phyloP scores from a whole-genome alignment of 2,329 filamentous ascomycete species.

The Sporothrix dimorphospora region DNA sequence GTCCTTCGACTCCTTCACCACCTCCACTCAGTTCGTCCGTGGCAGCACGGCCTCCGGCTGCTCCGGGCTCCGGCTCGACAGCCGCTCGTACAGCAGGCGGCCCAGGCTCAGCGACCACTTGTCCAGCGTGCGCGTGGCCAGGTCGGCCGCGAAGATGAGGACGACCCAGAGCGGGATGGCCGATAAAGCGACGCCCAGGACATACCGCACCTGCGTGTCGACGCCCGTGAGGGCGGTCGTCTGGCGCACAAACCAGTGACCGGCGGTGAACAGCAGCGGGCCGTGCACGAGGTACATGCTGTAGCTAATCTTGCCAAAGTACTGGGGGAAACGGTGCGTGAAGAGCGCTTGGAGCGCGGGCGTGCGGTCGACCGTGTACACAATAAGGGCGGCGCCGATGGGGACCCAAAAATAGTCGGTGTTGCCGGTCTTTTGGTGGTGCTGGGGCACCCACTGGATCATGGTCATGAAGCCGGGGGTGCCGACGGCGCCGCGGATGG shows the following conservation, averaged over 20 bases:
- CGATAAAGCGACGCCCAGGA: constrained; percentile 52
- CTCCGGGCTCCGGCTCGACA: constrained; percentile 37
- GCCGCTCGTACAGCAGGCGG: constrained; percentile 54
- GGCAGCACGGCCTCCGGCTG: constrained; percentile 18
- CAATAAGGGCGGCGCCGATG: constrained; percentile 36
- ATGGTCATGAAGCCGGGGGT: constrained; percentile 29
- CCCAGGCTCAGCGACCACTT: constrained; percentile 59
- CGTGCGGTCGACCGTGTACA: constrained; percentile 36
- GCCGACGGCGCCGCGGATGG: constrained; percentile 31
- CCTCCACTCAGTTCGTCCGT: neutral
- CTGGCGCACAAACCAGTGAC: constrained; percentile 42
- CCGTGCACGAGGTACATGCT: constrained; percentile 65
- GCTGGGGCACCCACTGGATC: constrained; percentile 34
- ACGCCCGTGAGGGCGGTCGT: constrained; percentile 47
- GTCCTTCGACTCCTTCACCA: too few relatives aligned
- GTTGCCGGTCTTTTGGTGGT: constrained; percentile 31
- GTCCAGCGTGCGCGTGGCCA: constrained; percentile 61
- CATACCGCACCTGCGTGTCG: constrained; percentile 49
- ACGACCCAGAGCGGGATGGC: constrained; percentile 52
- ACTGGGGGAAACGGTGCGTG: constrained; percentile 41
- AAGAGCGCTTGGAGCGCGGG: constrained; percentile 38
- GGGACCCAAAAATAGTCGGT: constrained; percentile 43
- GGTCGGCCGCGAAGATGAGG: constrained; percentile 58
- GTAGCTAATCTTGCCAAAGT: constrained; percentile 64
- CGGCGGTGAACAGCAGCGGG: constrained; percentile 55